Evolutionary conservation across 495 filamentous ascomycete genomes (phyloP).

Genomic region (Penicillium ochrochloron): DNA sequence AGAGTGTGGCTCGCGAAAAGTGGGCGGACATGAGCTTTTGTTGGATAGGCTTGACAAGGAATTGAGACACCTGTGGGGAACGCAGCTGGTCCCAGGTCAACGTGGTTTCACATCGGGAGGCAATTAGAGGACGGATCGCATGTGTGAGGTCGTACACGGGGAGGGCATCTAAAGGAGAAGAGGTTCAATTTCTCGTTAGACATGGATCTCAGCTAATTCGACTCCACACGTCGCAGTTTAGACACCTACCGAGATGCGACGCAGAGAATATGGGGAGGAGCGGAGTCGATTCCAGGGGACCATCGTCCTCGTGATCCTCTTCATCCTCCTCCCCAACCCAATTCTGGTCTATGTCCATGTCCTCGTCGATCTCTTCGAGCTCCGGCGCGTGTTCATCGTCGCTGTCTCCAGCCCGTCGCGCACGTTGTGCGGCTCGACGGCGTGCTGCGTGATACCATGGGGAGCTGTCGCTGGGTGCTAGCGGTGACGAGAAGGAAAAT

Average conservation of each 20-base stretch:
- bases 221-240: neutral
- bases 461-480: conserved; percentile 36
- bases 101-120: conserved; percentile 84
- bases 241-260: conserved; percentile 68
- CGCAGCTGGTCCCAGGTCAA: conserved; percentile 95
- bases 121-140: conserved; percentile 79
- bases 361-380: conserved; percentile 41
- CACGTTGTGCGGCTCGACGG: conserved; percentile 20
- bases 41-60: conserved; percentile 89
- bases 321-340: conserved; percentile 54
- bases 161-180: conserved; percentile 59
- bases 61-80: conserved; percentile 93
- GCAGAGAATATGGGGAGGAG: conserved; percentile 85
- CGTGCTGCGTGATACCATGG: conserved; percentile 36
- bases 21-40: conserved; percentile 79
- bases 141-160: conserved; percentile 92
- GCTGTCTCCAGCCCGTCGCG: conserved; percentile 13
- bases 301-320: conserved; percentile 60
- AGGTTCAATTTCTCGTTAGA: conserved; percentile 21
- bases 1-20: conserved; percentile 83
- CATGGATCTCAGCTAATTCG: neutral
- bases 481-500: conserved; percentile 56
- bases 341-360: conserved; percentile 38
- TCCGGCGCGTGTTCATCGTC: conserved; percentile 35
- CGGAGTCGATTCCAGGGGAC: conserved; percentile 58